Evolutionary conservation across 2,329 filamentous ascomycete species (phyloP).

Genomic region (Aureobasidium zeae): DNA sequence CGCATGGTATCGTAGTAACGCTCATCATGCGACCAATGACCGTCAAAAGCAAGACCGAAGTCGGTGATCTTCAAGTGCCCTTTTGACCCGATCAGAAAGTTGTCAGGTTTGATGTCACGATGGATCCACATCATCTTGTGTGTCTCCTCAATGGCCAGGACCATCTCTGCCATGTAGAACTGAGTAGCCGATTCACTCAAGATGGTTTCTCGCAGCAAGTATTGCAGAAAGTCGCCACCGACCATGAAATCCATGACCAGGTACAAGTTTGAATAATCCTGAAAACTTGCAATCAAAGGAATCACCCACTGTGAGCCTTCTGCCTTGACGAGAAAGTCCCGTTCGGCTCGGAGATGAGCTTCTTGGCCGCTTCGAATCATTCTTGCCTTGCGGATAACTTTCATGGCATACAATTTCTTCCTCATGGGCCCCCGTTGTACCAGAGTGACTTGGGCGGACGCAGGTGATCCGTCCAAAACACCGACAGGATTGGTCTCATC

Average conservation of each 20-base stretch:
- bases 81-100: conserved; percentile 80
- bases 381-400: conserved; percentile 86
- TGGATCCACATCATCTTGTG: conserved; percentile 87
- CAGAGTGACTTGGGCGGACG: conserved; percentile 9
- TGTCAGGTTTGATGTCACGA: conserved; percentile 93
- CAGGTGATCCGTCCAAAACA: neutral
- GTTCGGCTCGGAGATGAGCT: conserved; percentile 79
- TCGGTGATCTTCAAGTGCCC: conserved; percentile 94
- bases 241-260: conserved; percentile 98
- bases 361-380: conserved; percentile 91
- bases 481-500: neutral
- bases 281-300: conserved; percentile 77
- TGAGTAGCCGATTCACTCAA: conserved; percentile 68
- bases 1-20: conserved; percentile 77
- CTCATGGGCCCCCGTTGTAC: too few species aligned
- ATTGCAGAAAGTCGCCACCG: conserved; percentile 82
- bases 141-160: conserved; percentile 85
- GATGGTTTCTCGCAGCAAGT: conserved; percentile 76
- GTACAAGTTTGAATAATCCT: conserved; percentile 76
- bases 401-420: conserved; percentile 85
- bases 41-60: conserved; percentile 90
- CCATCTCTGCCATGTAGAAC: conserved; percentile 93
- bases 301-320: conserved; percentile 88
- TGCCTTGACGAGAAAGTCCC: conserved; percentile 83
- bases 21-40: conserved; percentile 88